These are phyloP conservation scores for Tilletia caries DNA, from an alignment of 1,284 basidiomycete genomes.

Conservation along the genomic window DNA sequence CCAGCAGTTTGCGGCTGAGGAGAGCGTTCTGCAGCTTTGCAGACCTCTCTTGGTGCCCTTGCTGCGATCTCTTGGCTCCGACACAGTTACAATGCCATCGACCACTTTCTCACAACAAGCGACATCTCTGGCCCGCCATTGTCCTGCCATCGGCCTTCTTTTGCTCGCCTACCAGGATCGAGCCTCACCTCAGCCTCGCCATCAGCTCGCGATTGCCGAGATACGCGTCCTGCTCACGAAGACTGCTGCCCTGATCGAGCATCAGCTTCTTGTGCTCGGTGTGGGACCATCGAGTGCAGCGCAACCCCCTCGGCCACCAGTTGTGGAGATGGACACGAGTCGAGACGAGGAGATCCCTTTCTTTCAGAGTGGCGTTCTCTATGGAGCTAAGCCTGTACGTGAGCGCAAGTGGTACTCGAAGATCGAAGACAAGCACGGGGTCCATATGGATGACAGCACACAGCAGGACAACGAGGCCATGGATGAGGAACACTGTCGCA, in stretches of 20 bases:
- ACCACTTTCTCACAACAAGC: not conserved
- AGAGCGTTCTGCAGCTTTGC: not conserved
- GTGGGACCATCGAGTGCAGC: no score
- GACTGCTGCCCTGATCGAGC: no score
- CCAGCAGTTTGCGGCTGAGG: not conserved
- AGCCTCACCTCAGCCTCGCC: no score
- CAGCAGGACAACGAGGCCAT: not conserved
- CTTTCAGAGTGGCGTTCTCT: not conserved
- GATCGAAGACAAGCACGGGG: not conserved
- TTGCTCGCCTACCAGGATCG: not conserved
- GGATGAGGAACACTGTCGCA: not conserved
- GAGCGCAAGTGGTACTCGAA: not conserved
- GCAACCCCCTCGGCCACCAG: no score
- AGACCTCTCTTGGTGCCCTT: not conserved
- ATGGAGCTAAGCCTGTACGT: not conserved
- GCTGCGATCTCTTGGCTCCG: not conserved
- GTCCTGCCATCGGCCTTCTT: not conserved
- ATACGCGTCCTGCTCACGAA: no score
- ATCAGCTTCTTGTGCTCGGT: no score
- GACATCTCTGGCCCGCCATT: not conserved
- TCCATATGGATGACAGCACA: not conserved
- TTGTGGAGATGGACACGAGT: no score
- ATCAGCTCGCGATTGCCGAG: no score
- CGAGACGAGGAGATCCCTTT: not conserved
- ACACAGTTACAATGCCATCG: not conserved